Evolutionary conservation across 768 basidiomycete species (phyloP).

Genomic region (Astraeus odoratus): DNA sequence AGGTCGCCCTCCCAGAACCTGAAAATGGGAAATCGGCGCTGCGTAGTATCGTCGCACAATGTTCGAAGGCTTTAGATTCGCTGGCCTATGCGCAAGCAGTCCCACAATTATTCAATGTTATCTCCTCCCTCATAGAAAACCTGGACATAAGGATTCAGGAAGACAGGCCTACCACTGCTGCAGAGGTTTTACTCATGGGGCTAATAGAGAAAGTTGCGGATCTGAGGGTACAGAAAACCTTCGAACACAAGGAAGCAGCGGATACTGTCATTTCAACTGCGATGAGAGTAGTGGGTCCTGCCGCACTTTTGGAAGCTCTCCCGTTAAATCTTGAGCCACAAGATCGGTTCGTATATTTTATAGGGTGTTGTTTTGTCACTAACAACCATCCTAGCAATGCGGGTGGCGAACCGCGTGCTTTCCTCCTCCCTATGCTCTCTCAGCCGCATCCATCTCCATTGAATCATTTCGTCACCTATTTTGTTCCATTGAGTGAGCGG

Average conservation of each 20-base stretch:
- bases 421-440: constrained; percentile 80
- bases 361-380: neutral
- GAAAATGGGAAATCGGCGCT: constrained; percentile 47
- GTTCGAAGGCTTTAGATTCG: constrained; percentile 63
- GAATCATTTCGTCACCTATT: constrained; percentile 80
- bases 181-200: constrained; percentile 63
- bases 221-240: constrained; percentile 69
- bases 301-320: constrained; percentile 61
- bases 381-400: constrained; percentile 41
- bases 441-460: constrained; percentile 78
- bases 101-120: constrained; percentile 70
- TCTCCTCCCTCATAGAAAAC: constrained; percentile 60
- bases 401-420: constrained; percentile 83
- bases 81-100: constrained; percentile 68
- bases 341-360: constrained; percentile 50
- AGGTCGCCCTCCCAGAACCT: constrained; percentile 41
- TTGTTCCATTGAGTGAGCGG: constrained; percentile 88
- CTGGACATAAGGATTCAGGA: constrained; percentile 46
- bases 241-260: constrained; percentile 86
- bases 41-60: constrained; percentile 54
- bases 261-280: constrained; percentile 75
- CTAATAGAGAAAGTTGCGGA: constrained; percentile 68
- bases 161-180: constrained; percentile 43
- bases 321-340: constrained; percentile 84
- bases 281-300: constrained; percentile 81